Percentiles rank a stretch among this genome's conserved stretches.
phyloP scores from a whole-genome alignment of 148 eudicot species.

The Talinum fruticosum region DNA sequence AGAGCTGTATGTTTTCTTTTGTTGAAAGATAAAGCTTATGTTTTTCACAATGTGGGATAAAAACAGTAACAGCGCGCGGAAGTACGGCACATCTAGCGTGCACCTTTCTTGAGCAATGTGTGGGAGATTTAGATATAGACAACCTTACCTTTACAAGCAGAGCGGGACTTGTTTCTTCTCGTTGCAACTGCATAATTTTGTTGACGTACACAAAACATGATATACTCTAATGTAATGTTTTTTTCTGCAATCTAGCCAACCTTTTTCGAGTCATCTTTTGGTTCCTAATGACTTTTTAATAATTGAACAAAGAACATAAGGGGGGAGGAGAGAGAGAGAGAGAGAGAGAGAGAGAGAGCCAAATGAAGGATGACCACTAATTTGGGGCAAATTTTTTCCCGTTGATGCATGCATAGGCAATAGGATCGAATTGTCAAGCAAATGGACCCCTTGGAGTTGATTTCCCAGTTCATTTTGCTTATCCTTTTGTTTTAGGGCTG shows the following conservation, averaged over 20 bases:
- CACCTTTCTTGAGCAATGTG: no score
- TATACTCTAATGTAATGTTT: neutral
- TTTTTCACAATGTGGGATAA: no score
- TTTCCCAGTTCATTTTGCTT: slow-evolving; percentile 16
- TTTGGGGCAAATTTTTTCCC: neutral
- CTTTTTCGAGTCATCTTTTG: neutral
- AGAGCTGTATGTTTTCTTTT: no score
- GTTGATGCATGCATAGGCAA: no score
- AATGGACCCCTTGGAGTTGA: slow-evolving; percentile 9
- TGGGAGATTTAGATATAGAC: no score
- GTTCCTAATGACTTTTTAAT: neutral
- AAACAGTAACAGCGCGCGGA: no score
- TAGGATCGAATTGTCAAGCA: neutral
- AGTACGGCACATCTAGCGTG: no score
- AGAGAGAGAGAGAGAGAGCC: neutral
- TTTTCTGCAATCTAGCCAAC: neutral
- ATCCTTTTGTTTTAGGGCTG: slow-evolving; percentile 10
- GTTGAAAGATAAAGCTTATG: no score
- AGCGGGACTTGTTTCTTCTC: no score
- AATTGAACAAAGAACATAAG: neutral
- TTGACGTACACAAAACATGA: neutral
- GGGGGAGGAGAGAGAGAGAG: neutral
- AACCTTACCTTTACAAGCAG: no score
- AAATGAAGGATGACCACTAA: neutral
- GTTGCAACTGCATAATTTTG: neutral